Percentiles rank a stretch among this genome's conserved stretches.
phyloP scores from a whole-genome alignment of 805 yeast genomes.

The Sugiyamaella valdiviana region DNA sequence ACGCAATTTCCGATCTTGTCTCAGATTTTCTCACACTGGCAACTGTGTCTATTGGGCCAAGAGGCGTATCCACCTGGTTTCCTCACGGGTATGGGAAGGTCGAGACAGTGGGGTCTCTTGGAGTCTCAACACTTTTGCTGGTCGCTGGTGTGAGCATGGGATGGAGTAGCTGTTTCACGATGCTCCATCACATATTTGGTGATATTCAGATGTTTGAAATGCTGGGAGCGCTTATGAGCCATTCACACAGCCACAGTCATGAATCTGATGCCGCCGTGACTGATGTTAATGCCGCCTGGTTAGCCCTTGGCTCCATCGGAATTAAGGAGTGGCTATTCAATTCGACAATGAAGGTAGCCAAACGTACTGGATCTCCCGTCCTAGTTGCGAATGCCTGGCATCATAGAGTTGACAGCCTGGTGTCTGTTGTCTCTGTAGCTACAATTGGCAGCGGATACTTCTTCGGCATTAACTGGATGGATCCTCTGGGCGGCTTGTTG shows the following conservation, averaged over 20 bases:
- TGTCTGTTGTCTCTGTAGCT: conserved; percentile 81
- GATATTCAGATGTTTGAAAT: conserved; percentile 46
- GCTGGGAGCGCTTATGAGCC: conserved; percentile 10
- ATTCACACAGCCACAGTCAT: conserved; percentile 33
- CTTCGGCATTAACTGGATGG: conserved; percentile 74
- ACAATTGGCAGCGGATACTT: conserved; percentile 84
- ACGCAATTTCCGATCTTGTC: conserved; percentile 83
- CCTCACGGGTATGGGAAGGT: conserved; percentile 92
- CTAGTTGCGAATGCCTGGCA: conserved; percentile 98
- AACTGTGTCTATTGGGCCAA: conserved; percentile 72
- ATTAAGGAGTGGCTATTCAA: conserved; percentile 84
- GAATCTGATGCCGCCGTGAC: conserved; percentile 40
- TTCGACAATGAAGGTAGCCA: conserved; percentile 77
- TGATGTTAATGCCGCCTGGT: conserved; percentile 90
- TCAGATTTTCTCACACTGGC: conserved; percentile 85
- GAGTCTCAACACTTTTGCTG: conserved; percentile 75
- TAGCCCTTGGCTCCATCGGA: conserved; percentile 82
- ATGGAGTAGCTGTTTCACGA: conserved; percentile 43
- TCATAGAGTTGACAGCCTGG: conserved; percentile 89
- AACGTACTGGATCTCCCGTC: conserved; percentile 74
- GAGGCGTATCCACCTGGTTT: conserved; percentile 50
- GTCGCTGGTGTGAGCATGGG: conserved; percentile 91
- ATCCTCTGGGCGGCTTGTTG: conserved; percentile 83
- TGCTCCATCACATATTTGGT: conserved; percentile 11
- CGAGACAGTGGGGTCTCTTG: conserved; percentile 85